phyloP scores from a whole-genome alignment of 1,139 yeast species.

The Suhomyces yuchorum region DNA sequence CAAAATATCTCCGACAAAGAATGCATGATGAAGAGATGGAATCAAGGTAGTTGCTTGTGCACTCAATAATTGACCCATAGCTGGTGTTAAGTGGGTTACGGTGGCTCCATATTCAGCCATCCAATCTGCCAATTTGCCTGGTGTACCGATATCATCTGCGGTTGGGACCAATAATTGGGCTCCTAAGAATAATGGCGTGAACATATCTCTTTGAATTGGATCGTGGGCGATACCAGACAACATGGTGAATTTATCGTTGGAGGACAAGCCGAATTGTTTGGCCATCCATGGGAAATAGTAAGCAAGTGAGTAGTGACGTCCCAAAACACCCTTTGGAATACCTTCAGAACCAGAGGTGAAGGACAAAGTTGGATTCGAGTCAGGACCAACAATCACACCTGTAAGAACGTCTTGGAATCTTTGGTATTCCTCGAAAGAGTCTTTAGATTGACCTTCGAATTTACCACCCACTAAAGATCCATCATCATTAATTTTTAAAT shows the following conservation, averaged over 20 bases:
- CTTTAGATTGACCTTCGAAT: constrained; percentile 33
- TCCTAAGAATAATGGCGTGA: constrained; percentile 94
- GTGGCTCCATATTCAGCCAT: constrained; percentile 90
- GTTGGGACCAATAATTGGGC: constrained; percentile 93
- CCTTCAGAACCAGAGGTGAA: constrained; percentile 99
- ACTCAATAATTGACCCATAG: constrained; percentile 96
- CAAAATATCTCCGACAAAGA: constrained; percentile 95
- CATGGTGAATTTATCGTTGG: constrained; percentile 91
- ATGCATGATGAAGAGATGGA: constrained; percentile 89
- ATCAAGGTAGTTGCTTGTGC: constrained; percentile 95
- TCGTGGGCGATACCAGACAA: constrained; percentile 98
- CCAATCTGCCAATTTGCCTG: constrained; percentile 97
- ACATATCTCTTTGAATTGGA: constrained; percentile 98
- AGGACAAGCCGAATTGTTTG: constrained; percentile 71
- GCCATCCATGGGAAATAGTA: constrained; percentile 99
- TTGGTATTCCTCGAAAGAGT: constrained; percentile 53
- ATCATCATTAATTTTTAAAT: constrained; percentile 72
- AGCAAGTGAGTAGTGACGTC: constrained; percentile 94
- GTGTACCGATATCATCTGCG: constrained; percentile 96
- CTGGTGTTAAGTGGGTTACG: constrained; percentile 97
- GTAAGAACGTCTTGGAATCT: constrained; percentile 58
- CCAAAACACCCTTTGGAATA: constrained; percentile 96
- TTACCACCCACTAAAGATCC: constrained; percentile 72
- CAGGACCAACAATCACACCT: constrained; percentile 97
- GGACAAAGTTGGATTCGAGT: constrained; percentile 92